phyloP scores from a whole-genome alignment of 805 yeast genomes.

The Candida pini region DNA sequence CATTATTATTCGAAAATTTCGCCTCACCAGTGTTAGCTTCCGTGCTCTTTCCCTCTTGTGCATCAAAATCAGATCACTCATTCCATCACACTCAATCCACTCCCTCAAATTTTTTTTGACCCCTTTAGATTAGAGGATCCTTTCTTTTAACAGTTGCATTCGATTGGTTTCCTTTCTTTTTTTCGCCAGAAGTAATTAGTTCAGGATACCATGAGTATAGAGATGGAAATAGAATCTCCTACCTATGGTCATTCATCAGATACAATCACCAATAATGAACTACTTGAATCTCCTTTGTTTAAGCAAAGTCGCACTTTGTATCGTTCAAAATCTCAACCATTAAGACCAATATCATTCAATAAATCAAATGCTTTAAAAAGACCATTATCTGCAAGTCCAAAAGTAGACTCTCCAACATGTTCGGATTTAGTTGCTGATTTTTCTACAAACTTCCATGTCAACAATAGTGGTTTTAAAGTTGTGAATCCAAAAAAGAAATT shows the following conservation, averaged over 20 bases:
- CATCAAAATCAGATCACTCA: too few species aligned
- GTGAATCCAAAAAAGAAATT: slow-evolving; percentile 20
- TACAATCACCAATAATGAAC: slow-evolving; percentile 7
- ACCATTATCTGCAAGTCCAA: slow-evolving; percentile 28
- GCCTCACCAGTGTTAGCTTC: too few species aligned
- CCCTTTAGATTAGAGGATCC: too few species aligned
- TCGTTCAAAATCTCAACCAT: slow-evolving; percentile 1
- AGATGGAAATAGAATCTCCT: slow-evolving; percentile 25
- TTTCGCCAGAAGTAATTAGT: too few species aligned
- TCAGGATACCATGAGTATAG: slow-evolving; percentile 6
- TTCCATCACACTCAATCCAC: too few species aligned
- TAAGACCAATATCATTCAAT: slow-evolving; percentile 10
- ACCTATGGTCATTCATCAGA: slow-evolving; percentile 8
- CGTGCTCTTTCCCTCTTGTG: too few species aligned
- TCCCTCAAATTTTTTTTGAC: too few species aligned
- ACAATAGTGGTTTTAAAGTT: slow-evolving; percentile 9
- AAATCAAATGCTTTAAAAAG: slow-evolving; percentile 25
- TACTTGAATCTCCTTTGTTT: slow-evolving; percentile 21
- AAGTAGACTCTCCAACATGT: slow-evolving; percentile 35
- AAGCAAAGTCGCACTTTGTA: too few species aligned
- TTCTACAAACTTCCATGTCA: slow-evolving; percentile 32
- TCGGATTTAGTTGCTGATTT: slow-evolving; percentile 33
- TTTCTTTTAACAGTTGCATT: too few species aligned
- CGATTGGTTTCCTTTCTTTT: too few species aligned
- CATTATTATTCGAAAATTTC: too few species aligned